These are phyloP conservation scores for Musa balbisiana DNA, from an alignment of 202 grass and related monocot genomes.

Conservation along the genomic window DNA sequence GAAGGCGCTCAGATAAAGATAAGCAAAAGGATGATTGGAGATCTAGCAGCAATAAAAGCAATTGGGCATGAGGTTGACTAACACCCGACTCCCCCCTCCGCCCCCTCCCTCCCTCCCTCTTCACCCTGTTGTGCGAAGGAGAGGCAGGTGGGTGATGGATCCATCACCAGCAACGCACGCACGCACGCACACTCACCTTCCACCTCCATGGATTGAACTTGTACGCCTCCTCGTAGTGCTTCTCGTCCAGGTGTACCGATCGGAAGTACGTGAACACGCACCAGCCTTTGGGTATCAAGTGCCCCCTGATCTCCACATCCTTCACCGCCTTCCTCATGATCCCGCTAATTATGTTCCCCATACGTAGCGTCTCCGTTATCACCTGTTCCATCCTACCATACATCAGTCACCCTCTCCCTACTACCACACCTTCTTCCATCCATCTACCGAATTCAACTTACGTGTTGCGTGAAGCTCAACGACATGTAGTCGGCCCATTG, in stretches of 20 bases:
- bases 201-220: slow-evolving; percentile 98
- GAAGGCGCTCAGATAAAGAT: neutral
- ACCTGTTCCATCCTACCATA: slow-evolving; percentile 22
- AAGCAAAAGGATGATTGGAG: neutral
- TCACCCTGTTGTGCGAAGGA: too few relatives aligned
- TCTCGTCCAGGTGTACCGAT: slow-evolving; percentile 75
- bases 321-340: slow-evolving; percentile 90
- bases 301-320: slow-evolving; percentile 79
- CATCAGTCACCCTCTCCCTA: too few relatives aligned
- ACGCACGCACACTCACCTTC: slow-evolving; percentile 42
- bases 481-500: slow-evolving; percentile 94
- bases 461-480: slow-evolving; percentile 81
- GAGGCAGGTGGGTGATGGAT: too few relatives aligned
- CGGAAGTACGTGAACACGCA: slow-evolving; percentile 87
- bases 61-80: neutral
- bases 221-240: slow-evolving; percentile 59
- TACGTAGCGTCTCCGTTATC: slow-evolving; percentile 62
- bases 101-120: too few relatives aligned
- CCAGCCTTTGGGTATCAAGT: slow-evolving; percentile 93
- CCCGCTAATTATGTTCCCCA: slow-evolving; percentile 94
- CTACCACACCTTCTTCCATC: too few relatives aligned
- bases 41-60: neutral
- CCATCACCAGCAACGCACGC: too few relatives aligned
- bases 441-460: slow-evolving; percentile 21
- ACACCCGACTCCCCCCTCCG: neutral